Base-by-base conservation (phyloP, 805 yeast species). In the Kodamaea neixiangensis region DNA sequence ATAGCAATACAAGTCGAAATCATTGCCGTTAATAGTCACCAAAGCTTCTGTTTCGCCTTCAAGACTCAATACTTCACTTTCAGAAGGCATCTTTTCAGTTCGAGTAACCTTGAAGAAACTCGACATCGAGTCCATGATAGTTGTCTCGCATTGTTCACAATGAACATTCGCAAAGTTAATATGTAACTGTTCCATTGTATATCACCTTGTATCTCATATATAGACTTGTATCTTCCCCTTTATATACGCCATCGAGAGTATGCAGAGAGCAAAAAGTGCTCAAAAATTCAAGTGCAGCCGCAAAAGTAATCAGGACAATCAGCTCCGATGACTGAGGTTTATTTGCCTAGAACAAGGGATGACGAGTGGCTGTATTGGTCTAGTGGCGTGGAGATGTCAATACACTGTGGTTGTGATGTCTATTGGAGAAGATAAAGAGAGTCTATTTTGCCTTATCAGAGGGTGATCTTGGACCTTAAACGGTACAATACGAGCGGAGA, bases 141-240 rank as follows among this genome's bases (percentile, higher is more conserved):
- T 62, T 2, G 55, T 54, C 52, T 75, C 78, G 58, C 88, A 83
- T 35, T 77, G 78, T 2, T 66, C 68, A 58, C 88, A 83, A 59
- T 83, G 87, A 35, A 83, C 70, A 54, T 84, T 83, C 3, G 67
- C 69, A 35, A 82, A 55, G 17, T 49, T 50, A 18, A 63, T 33
- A 18, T 48, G 52, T 41, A 65, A 53, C 45, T 55, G 60, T 39
- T 65, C 63, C 67, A 67, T 66, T 5, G 4, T 15, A 17, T 7
- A 5, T 42, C 13, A 11, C 20, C 5, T 42, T 42, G 9, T 25
- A 25, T 10, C n/a, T 13, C 21, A 22, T 21, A 22, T 42, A n/a
- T n/a, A n/a, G n/a, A n/a, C n/a, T n/a, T n/a, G n/a, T n/a, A n/a
- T n/a, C n/a, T n/a, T n/a, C n/a, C n/a, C n/a, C n/a, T n/a, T n/a